Conservation (phyloP, 208 protist species). For the Sergeia podlipaevii region DNA sequence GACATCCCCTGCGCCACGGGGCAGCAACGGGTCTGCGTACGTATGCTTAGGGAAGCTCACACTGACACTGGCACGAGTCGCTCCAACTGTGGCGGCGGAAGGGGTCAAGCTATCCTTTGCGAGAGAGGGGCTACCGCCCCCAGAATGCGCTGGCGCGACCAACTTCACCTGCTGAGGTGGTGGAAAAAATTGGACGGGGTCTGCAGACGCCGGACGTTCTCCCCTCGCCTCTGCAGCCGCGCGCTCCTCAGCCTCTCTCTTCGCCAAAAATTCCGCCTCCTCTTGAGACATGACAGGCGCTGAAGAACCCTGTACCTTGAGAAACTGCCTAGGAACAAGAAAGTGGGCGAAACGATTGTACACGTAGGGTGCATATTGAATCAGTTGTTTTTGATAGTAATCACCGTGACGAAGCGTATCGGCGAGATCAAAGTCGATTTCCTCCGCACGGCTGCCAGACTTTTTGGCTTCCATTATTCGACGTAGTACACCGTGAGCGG, state of each 20-base stretch:
- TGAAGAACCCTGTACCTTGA: constrained; percentile 51
- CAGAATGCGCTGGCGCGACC: too few relatives aligned
- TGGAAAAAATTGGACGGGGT: constrained; percentile 34
- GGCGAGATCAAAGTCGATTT: not conserved
- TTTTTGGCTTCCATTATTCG: not conserved
- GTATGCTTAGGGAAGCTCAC: too few relatives aligned
- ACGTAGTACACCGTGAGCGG: not conserved
- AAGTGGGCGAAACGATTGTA: constrained; percentile 64
- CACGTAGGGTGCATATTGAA: constrained; percentile 28
- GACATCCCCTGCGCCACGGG: too few relatives aligned
- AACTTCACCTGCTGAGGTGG: constrained; percentile 24
- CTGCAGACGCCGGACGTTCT: too few relatives aligned
- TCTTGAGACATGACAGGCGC: constrained; percentile 34
- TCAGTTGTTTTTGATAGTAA: constrained; percentile 60
- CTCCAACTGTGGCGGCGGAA: too few relatives aligned
- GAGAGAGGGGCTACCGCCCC: too few relatives aligned
- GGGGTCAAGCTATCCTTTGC: too few relatives aligned
- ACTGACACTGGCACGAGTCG: too few relatives aligned
- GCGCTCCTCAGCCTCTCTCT: not conserved
- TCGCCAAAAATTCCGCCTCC: constrained; percentile 1
- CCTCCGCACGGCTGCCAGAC: not conserved
- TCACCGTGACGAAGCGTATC: not conserved
- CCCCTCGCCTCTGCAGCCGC: too few relatives aligned
- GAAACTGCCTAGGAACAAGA: constrained; percentile 53
- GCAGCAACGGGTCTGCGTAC: too few relatives aligned